These are phyloP conservation scores for Lagerstroemia speciosa DNA, from an alignment of 345 rosid genomes.

Conservation along the genomic window DNA sequence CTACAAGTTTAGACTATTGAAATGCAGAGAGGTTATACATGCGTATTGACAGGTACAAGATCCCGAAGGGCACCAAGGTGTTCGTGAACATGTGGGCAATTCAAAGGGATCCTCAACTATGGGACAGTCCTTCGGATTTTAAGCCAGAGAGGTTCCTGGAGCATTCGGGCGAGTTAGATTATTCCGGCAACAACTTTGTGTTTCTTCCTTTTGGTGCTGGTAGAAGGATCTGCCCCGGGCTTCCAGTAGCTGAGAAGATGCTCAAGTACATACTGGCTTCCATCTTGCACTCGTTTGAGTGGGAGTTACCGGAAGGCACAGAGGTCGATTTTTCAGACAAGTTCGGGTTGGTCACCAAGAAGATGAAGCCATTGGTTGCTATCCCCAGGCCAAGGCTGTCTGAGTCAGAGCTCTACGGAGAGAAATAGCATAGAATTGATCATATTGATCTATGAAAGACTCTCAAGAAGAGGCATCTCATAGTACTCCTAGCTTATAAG, in stretches of 20 bases:
- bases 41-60: constrained; percentile 21
- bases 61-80: constrained; percentile 23
- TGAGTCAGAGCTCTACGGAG: constrained; percentile 7
- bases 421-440: no score
- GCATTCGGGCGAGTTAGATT: constrained; percentile 11
- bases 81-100: constrained; percentile 24
- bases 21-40: no score
- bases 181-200: constrained; percentile 18
- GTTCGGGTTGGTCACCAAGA: constrained; percentile 17
- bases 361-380: constrained; percentile 10
- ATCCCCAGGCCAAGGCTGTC: constrained; percentile 16
- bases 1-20: neutral
- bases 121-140: constrained; percentile 27
- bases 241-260: constrained; percentile 29
- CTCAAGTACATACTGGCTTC: constrained; percentile 19
- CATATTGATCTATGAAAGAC: no score
- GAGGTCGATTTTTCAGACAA: constrained; percentile 7
- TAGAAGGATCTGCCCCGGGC: constrained; percentile 33
- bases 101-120: constrained; percentile 28
- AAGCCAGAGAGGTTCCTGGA: constrained; percentile 25
- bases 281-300: constrained; percentile 25
- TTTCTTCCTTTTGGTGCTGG: constrained; percentile 45
- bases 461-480: no score
- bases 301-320: constrained; percentile 18
- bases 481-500: no score